Conservation (phyloP, 176 grass and related monocot genomes). For the Bromus sterilis region DNA sequence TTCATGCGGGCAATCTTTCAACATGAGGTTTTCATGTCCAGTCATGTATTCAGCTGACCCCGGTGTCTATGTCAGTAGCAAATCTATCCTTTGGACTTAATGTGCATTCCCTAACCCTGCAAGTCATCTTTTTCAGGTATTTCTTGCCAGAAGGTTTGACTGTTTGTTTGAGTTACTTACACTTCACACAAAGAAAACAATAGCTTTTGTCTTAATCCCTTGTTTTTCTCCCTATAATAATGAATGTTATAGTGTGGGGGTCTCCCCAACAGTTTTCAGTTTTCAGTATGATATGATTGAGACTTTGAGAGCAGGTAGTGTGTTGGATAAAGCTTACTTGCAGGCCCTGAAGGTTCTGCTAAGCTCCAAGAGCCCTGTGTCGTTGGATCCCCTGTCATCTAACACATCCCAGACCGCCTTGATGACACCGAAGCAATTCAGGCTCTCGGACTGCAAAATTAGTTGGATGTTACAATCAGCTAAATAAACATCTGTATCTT, state of each 20-base stretch:
- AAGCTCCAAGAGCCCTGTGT: conserved; percentile 52
- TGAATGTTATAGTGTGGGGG: neutral
- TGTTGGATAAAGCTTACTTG: conserved; percentile 48
- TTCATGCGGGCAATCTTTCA: neutral
- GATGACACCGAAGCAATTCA: conserved; percentile 81
- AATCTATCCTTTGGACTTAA: neutral
- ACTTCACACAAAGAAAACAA: neutral
- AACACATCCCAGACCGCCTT: conserved; percentile 79
- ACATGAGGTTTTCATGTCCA: neutral
- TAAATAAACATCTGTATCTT: neutral
- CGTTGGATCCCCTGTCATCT: conserved; percentile 28
- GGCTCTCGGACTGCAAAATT: conserved; percentile 71
- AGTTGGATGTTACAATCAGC: neutral
- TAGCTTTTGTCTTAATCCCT: neutral
- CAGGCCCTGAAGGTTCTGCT: conserved; percentile 88
- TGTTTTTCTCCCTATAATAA: neutral
- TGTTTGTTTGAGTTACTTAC: neutral
- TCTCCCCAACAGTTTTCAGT: neutral
- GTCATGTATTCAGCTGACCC: neutral
- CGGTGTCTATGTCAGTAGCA: neutral
- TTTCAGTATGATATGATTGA: too few relatives aligned
- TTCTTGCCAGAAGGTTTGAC: neutral
- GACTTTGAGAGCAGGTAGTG: neutral
- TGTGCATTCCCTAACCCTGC: neutral
- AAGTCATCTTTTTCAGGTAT: neutral